Evolutionary conservation across 2,329 filamentous ascomycete species (phyloP).

Genomic region (Fusarium burgessii): DNA sequence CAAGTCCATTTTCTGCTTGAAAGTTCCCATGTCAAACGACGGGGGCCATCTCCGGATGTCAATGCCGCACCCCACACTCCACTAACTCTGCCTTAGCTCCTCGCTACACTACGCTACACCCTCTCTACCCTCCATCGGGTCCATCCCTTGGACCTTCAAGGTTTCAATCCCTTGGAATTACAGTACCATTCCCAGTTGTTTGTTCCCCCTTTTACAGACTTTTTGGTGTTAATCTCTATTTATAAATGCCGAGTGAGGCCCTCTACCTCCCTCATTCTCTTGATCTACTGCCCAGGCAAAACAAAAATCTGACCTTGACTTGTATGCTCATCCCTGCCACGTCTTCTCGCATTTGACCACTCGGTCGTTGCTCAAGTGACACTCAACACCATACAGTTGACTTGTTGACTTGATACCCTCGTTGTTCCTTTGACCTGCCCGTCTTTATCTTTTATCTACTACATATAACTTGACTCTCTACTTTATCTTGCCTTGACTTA

Average conservation of each 20-base stretch:
- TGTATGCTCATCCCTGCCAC: conserved; percentile 31
- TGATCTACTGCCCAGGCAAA: conserved; percentile 19
- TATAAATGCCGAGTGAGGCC: conserved; percentile 34
- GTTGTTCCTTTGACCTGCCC: conserved; percentile 3
- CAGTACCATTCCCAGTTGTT: conserved; percentile 13
- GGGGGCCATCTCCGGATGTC: conserved; percentile 35
- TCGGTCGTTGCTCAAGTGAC: conserved; percentile 33
- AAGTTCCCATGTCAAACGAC: conserved; percentile 20
- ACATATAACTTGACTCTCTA: neutral
- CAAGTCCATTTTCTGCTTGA: neutral
- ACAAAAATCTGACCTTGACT: conserved; percentile 18
- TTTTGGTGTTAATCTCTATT: conserved; percentile 5
- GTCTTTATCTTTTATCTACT: neutral
- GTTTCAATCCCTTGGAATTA: conserved; percentile 32
- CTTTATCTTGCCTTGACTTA: conserved; percentile 13
- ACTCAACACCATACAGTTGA: conserved; percentile 7
- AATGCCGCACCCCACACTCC: conserved; percentile 41
- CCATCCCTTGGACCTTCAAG: conserved; percentile 16
- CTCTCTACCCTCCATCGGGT: conserved; percentile 17
- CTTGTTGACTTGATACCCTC: neutral
- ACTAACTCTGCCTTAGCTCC: conserved; percentile 6
- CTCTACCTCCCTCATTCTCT: conserved; percentile 8
- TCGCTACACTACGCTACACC: conserved; percentile 5
- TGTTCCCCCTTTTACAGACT: conserved; percentile 28
- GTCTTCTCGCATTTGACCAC: conserved; percentile 30